Conservation (phyloP, 768 basidiomycete species). For the Pisolithus microcarpus region DNA sequence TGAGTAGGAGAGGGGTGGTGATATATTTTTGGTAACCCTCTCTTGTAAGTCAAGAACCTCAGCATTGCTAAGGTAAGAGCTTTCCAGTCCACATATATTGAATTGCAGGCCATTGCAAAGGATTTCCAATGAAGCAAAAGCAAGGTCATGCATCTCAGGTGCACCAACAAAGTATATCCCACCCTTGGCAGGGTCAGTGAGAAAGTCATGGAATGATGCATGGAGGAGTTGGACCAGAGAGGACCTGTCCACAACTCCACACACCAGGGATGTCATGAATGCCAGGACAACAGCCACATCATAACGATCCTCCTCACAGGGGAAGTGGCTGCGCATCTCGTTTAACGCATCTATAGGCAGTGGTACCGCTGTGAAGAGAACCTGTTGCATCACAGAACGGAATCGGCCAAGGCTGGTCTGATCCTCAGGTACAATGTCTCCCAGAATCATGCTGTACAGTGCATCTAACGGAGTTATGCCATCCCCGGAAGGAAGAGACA, state of each 20-base stretch:
- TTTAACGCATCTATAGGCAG: not conserved
- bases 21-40: conserved; percentile 1
- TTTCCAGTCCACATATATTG: conserved; percentile 29
- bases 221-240: conserved; percentile 16
- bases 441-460: not conserved
- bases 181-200: conserved; percentile 7
- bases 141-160: conserved; percentile 13
- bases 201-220: conserved; percentile 23
- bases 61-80: conserved; percentile 23
- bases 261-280: conserved; percentile 4
- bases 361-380: conserved; percentile 4
- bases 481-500: not conserved
- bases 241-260: not conserved
- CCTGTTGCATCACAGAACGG: not conserved
- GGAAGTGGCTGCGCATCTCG: not conserved
- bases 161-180: conserved; percentile 9
- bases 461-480: not conserved
- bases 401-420: not conserved
- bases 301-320: not conserved
- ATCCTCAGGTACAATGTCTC: not conserved
- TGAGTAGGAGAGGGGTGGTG: conserved; percentile 3
- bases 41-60: conserved; percentile 11
- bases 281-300: not conserved
- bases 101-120: conserved; percentile 27
- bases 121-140: conserved; percentile 15